Base-by-base conservation (phyloP, 257 asterid species). In the Nicotiana paniculata region DNA sequence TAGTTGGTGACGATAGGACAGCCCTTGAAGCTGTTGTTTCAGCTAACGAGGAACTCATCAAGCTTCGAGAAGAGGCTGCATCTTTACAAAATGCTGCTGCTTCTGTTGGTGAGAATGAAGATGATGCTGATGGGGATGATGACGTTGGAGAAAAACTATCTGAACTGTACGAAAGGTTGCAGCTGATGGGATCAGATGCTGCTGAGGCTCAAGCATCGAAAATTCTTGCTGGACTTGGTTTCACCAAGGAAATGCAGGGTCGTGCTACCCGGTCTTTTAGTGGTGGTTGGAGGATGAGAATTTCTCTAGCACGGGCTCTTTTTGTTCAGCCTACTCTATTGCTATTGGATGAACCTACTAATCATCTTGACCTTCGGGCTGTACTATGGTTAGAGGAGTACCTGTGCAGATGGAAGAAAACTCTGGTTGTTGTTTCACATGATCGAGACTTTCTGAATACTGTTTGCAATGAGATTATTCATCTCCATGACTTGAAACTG, bases 271-370 rank as follows among this genome's bases (percentile, higher is more conserved):
- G 82, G 82, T 91, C 95, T 39, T 91, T 91, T 57, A 91, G 93
- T 88, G 95, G 95, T 80, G 95, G 95, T 64, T 91, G 95, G 95
- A 89, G 93, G 77, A 91, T 91, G 95, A 88, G 93, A 84, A 91
- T 91, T 72, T 91, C 95, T 28, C 87, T 91, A 58, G 95, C 95
- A 35, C 86, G 95, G 79, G 95, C 95, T 35, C 92, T 90, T 46
- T 91, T 91, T 82, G 90, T 91, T 82, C 95, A 91, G 88, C 95
- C 95, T 5, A 91, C 95, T 17, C 83, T 91, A 46, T 75, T 90
- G 86, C 85, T 91, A 24, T 79, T 91, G 88, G 93, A 91, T 79
- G 95, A 91, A 64, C 95, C 93, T 8, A 91, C 95, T 30, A 91
- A 91, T 81, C 95, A 90, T 85, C 93, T 91, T 12, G 93, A 91